Base-by-base conservation (phyloP, 208 protist species). In the Angomonas ambiguus region DNA sequence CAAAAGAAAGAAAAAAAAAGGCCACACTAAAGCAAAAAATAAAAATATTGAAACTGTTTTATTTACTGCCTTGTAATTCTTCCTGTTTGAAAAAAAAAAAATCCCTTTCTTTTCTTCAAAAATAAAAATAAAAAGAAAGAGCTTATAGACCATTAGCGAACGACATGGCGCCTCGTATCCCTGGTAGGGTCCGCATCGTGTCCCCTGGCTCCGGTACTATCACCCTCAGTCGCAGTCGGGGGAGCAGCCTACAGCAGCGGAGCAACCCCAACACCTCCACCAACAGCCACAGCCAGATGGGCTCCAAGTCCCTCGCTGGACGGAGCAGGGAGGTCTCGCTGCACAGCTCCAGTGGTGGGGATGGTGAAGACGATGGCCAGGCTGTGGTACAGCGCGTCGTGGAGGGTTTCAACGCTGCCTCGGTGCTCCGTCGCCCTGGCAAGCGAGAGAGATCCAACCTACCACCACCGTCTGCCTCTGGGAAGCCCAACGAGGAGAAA, bases 341-440 rank as follows among this genome's bases (percentile, higher is more conserved):
- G 41, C 27, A 42, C 56, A 18, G 8, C 13, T n/a, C 22, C 13
- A 57, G 42, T 6, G 45, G 20, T n/a, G n/a, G n/a, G n/a, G n/a
- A n/a, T n/a, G n/a, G n/a, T n/a, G n/a, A n/a, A 55, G 27, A 58
- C 6, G 74, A 80, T 33, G 65, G 78, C 27, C 48, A 74, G 30
- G 70, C 49, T n/a, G 78, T 74, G 0, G 53, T 84, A 20, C 66
- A 62, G 18, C 70, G 79, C 2, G 79, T 74, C 2, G 59, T 71
- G 48, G 74, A 75, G 10, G 74, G 71, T 1, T 65, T 84, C 18
- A 72, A 57, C 58, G 33, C 34, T 68, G 74, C 10, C 71, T 56
- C 8, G 34, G 71, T 84, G 6, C 66, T 80, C 38, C 65, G 71
- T 24, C 69, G 65, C 4, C 72, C 78, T 64, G 56, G 67, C 38